Percentiles rank a stretch among this genome's conserved stretches.
These are phyloP conservation scores for Mycena capillaripes DNA, from an alignment of 768 basidiomycete species.

Conservation along the genomic window DNA sequence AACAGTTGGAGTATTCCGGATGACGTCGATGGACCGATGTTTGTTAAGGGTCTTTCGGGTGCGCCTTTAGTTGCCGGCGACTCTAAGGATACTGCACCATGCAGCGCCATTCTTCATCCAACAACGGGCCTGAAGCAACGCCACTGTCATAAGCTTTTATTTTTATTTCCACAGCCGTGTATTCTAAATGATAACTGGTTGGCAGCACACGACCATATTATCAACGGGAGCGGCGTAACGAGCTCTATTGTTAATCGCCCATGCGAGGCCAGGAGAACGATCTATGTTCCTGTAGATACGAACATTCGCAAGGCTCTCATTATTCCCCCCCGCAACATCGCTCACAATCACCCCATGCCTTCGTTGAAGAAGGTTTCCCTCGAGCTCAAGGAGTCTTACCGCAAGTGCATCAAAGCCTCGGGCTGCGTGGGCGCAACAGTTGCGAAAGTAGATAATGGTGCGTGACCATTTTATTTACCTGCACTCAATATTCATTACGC, in stretches of 20 bases:
- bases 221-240: neutral
- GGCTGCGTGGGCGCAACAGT: slow-evolving; percentile 37
- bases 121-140: neutral
- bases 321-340: neutral
- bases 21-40: slow-evolving; percentile 1
- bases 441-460: slow-evolving; percentile 19
- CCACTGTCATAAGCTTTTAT: neutral
- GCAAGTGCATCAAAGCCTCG: neutral
- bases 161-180: neutral
- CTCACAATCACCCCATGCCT: slow-evolving; percentile 20
- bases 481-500: neutral
- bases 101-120: slow-evolving; percentile 11
- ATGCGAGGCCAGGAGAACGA: neutral
- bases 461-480: neutral
- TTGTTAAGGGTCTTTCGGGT: neutral
- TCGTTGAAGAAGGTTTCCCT: slow-evolving; percentile 2
- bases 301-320: slow-evolving; percentile 2
- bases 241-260: neutral
- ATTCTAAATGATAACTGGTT: neutral
- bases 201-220: slow-evolving; percentile 7
- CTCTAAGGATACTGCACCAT: slow-evolving; percentile 1
- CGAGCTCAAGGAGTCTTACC: neutral
- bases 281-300: slow-evolving; percentile 12
- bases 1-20: neutral
- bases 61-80: neutral